Evolutionary conservation across 768 basidiomycete species (phyloP).

Genomic region (Jaapia argillacea): DNA sequence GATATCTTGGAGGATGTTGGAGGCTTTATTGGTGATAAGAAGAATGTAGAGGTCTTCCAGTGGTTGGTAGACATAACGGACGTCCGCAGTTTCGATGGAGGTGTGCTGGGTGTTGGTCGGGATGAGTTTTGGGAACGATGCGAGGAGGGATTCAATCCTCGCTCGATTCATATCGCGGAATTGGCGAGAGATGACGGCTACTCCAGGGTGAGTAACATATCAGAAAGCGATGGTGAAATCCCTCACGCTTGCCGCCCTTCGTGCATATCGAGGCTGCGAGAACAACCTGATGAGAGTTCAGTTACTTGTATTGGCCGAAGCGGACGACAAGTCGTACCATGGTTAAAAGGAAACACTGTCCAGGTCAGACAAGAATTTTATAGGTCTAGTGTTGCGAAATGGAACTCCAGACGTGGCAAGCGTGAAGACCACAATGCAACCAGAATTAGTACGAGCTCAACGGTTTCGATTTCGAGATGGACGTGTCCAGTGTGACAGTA

Average conservation of each 20-base stretch:
- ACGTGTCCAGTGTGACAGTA: too few species aligned
- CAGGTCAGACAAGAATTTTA: too few species aligned
- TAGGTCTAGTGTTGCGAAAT: too few species aligned
- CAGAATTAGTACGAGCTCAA: too few species aligned
- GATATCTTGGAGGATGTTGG: constrained; percentile 98
- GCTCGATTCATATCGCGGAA: constrained; percentile 90
- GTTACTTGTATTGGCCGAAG: too few species aligned
- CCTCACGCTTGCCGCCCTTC: constrained; percentile 83
- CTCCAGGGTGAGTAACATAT: constrained; percentile 1
- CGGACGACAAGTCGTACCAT: too few species aligned
- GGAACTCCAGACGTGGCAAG: too few species aligned
- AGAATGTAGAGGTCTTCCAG: constrained; percentile 96
- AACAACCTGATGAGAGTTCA: constrained; percentile 64
- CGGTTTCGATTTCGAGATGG: too few species aligned
- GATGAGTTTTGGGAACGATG: constrained; percentile 96
- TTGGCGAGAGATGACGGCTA: constrained; percentile 93
- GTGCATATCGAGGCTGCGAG: constrained; percentile 93
- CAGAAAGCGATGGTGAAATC: background rate
- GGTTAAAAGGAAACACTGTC: too few species aligned
- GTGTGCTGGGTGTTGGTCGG: constrained; percentile 93
- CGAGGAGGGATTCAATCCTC: constrained; percentile 89
- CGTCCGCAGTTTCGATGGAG: constrained; percentile 91
- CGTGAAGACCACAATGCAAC: too few species aligned
- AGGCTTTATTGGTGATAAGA: constrained; percentile 95
- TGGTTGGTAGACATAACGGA: constrained; percentile 94